Percentiles rank a stretch among this genome's conserved stretches.
Evolutionary conservation across 2,329 filamentous ascomycete genomes (phyloP).

Genomic region (Orbilia brochopaga): DNA sequence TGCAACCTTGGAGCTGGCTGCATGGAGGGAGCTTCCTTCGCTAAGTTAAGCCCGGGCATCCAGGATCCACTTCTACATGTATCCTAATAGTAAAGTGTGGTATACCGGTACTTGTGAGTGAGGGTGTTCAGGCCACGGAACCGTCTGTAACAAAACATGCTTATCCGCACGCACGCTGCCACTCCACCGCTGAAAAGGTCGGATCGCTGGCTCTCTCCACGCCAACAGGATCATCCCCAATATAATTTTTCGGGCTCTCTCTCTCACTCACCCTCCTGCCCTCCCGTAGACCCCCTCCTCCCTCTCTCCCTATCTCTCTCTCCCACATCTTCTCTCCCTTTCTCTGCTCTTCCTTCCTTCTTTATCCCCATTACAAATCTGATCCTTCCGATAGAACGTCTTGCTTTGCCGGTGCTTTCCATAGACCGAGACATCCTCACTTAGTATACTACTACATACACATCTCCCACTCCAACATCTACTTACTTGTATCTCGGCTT

Average conservation of each 20-base stretch:
- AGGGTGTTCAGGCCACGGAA: conserved; percentile 28
- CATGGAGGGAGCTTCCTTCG: conserved; percentile 49
- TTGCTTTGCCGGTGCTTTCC: conserved; percentile 22
- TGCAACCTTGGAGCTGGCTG: conserved; percentile 17
- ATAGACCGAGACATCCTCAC: too few species aligned
- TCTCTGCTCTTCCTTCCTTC: conserved; percentile 25
- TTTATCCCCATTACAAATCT: conserved; percentile 23
- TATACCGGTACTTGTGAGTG: too few species aligned
- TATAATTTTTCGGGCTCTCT: conserved; percentile 36
- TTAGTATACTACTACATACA: too few species aligned
- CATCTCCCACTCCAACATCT: conserved; percentile 23
- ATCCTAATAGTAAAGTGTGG: too few species aligned
- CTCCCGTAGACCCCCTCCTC: conserved; percentile 34
- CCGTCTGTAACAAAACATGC: conserved; percentile 25
- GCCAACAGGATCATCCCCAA: conserved; percentile 51
- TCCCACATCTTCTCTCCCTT: conserved; percentile 12
- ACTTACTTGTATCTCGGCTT: conserved; percentile 19
- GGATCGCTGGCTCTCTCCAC: conserved; percentile 19
- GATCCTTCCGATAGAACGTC: conserved; percentile 23
- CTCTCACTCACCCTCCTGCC: conserved; percentile 17
- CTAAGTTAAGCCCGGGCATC: conserved; percentile 33
- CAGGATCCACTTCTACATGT: conserved; percentile 49
- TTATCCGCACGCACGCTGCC: conserved; percentile 24
- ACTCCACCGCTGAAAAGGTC: neutral
- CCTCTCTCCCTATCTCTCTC: too few species aligned